Percentiles rank a stretch among this genome's conserved stretches.
Evolutionary conservation across 192 early-diverging fungal genomes (phyloP).

Genomic region (Irineochytrium annulatum): DNA sequence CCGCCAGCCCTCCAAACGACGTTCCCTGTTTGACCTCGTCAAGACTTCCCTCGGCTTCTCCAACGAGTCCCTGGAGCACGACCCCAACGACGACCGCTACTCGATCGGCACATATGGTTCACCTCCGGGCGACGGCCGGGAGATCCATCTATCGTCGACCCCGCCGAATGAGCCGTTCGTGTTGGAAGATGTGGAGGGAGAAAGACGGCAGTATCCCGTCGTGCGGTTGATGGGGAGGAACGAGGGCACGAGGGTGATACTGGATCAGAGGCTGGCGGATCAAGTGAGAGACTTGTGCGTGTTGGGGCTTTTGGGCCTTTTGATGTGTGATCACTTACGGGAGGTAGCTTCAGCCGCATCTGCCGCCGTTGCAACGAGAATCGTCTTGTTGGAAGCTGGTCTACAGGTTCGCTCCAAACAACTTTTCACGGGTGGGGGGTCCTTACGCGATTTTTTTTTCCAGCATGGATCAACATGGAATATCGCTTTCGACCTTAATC

Average conservation of each 20-base stretch:
- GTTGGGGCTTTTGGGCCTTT: too few species aligned
- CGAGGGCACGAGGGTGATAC: background rate
- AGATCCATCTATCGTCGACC: too few species aligned
- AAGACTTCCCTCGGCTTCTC: too few species aligned
- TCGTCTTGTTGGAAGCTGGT: conserved; percentile 72
- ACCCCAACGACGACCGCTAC: too few species aligned
- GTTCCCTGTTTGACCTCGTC: too few species aligned
- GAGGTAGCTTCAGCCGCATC: conserved; percentile 54
- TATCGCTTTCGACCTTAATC: conserved; percentile 67
- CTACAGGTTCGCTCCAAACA: conserved; percentile 37
- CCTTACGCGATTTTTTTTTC: background rate
- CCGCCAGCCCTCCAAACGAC: too few species aligned
- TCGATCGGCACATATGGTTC: too few species aligned
- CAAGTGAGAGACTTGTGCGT: too few species aligned
- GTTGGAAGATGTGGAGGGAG: conserved; percentile 40
- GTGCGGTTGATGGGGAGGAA: conserved; percentile 1
- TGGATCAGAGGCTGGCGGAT: background rate
- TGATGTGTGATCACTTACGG: background rate
- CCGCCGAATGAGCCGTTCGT: too few species aligned
- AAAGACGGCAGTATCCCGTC: too few species aligned
- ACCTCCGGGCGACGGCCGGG: too few species aligned
- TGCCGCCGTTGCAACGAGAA: conserved; percentile 70
- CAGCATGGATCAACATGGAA: conserved; percentile 81
- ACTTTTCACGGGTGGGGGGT: background rate
- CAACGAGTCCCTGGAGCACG: too few species aligned